Percentiles rank a stretch among this genome's conserved stretches.
Evolutionary conservation across 306 rosid species (phyloP).

Genomic region (Heteromeles arbutifolia): DNA sequence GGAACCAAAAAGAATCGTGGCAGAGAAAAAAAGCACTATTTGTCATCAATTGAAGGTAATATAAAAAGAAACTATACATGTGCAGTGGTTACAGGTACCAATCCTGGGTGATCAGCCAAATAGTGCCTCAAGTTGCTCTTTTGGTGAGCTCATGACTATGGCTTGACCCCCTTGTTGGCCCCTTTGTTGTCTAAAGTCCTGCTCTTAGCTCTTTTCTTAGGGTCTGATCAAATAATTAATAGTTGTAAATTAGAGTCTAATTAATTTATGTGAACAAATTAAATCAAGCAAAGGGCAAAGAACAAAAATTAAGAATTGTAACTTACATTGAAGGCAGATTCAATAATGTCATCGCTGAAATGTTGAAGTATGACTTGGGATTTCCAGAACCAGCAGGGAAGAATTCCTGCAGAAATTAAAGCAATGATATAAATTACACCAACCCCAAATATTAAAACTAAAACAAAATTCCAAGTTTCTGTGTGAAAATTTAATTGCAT

Average conservation of each 20-base stretch:
- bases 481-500: background rate
- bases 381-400: conserved; percentile 23
- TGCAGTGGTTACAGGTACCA: no score
- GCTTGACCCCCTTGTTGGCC: conserved; percentile 7
- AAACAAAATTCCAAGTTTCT: no score
- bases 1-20: no score
- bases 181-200: conserved; percentile 9
- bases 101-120: no score
- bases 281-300: background rate
- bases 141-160: conserved; percentile 22
- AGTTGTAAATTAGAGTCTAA: background rate
- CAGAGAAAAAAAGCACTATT: no score
- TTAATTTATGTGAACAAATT: background rate
- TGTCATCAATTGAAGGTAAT: no score
- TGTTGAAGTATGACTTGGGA: conserved; percentile 25
- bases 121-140: conserved; percentile 28
- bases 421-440: background rate
- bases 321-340: conserved; percentile 27
- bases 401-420: conserved; percentile 16
- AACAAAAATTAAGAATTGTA: background rate
- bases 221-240: conserved; percentile 1
- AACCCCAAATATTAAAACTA: background rate
- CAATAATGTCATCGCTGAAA: conserved; percentile 34
- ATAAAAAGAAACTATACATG: no score
- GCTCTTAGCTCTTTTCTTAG: conserved; percentile 20